Evolutionary conservation across 192 early-diverging fungal genomes (phyloP).

Genomic region (Geranomyces michiganensis): DNA sequence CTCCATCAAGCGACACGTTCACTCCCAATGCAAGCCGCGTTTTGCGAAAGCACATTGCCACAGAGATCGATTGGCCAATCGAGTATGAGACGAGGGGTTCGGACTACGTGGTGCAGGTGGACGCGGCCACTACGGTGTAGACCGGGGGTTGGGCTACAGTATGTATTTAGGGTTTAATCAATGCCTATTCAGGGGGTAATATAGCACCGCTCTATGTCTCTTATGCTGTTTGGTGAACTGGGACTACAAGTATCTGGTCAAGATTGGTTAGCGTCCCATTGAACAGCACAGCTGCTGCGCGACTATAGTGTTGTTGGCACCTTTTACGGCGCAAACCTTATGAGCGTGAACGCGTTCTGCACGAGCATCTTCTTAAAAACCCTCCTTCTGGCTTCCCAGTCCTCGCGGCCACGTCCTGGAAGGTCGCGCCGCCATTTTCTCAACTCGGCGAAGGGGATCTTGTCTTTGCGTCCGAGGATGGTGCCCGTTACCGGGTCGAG

Average conservation of each 20-base stretch:
- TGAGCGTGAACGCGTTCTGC: neutral
- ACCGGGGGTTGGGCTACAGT: too few relatives aligned
- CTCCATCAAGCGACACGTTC: neutral
- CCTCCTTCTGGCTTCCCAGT: slow-evolving; percentile 1
- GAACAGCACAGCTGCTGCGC: neutral
- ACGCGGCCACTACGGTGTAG: too few relatives aligned
- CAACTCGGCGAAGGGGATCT: slow-evolving; percentile 19
- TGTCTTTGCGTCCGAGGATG: slow-evolving; percentile 10
- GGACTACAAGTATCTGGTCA: too few relatives aligned
- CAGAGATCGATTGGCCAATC: slow-evolving; percentile 5
- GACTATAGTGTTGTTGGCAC: neutral
- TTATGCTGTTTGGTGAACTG: too few relatives aligned
- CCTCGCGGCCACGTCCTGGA: slow-evolving; percentile 7
- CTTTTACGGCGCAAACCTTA: too few relatives aligned
- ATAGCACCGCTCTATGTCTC: too few relatives aligned
- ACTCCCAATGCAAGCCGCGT: neutral
- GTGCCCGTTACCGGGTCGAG: slow-evolving; percentile 6
- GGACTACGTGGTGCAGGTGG: neutral
- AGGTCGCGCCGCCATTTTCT: neutral
- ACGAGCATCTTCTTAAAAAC: neutral
- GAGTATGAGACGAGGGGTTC: neutral
- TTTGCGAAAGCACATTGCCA: slow-evolving; percentile 2
- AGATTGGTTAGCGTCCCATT: too few relatives aligned
- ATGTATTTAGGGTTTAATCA: too few relatives aligned
- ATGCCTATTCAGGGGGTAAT: too few relatives aligned